Evolutionary conservation across 2,329 filamentous ascomycete genomes (phyloP).

Genomic region (Cyphellophora attinorum): DNA sequence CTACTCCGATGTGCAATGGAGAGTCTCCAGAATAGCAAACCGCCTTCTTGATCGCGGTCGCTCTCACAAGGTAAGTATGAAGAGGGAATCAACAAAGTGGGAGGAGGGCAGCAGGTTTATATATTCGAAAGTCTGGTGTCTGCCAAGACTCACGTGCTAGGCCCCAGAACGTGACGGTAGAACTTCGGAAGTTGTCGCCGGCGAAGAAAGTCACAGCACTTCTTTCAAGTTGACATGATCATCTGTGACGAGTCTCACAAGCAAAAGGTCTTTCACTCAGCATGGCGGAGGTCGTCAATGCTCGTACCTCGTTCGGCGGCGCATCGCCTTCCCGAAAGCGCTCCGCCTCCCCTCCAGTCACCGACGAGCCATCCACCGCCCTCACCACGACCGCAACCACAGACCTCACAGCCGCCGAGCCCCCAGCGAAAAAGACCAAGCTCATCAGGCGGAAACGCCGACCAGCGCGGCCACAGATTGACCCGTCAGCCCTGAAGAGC

Average conservation of each 20-base stretch:
- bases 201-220: too few relatives aligned
- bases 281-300: slow-evolving; percentile 17
- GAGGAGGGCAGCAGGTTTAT: slow-evolving; percentile 1
- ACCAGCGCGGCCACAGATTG: slow-evolving; percentile 83
- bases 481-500: slow-evolving; percentile 69
- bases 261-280: too few relatives aligned
- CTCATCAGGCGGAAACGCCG: slow-evolving; percentile 86
- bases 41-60: slow-evolving; percentile 7
- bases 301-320: slow-evolving; percentile 8
- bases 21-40: slow-evolving; percentile 5
- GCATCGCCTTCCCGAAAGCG: slow-evolving; percentile 16
- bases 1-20: slow-evolving; percentile 13
- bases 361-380: slow-evolving; percentile 4
- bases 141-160: too few relatives aligned
- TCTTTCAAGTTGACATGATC: too few relatives aligned
- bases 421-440: slow-evolving; percentile 58
- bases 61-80: slow-evolving; percentile 10
- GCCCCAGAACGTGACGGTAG: too few relatives aligned
- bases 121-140: slow-evolving; percentile 5
- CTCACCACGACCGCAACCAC: slow-evolving; percentile 13
- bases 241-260: too few relatives aligned
- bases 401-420: slow-evolving; percentile 14
- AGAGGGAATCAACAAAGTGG: slow-evolving; percentile 3
- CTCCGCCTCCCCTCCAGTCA: slow-evolving; percentile 13
- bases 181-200: too few relatives aligned